Base-by-base conservation (phyloP, 805 yeast species). In the Kazachstania africana region DNA sequence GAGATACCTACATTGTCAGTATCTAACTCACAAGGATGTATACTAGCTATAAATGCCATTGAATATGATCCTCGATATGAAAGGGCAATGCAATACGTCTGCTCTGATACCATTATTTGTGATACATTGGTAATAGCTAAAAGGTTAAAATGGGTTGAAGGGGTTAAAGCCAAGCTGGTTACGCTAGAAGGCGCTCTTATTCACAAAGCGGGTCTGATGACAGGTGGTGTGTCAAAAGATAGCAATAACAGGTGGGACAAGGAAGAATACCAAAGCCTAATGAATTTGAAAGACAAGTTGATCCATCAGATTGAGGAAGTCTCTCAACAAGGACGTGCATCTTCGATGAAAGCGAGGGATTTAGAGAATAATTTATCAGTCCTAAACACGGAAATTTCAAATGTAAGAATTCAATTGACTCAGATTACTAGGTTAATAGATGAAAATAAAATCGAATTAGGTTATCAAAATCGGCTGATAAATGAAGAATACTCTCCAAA, bases 181-280 rank as follows among this genome's bases (percentile, higher is more conserved):
- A 72, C 95, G 1, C 46, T 83, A 10, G 84, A 83, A 30, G 98
- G 98, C 2, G 72, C 88, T 0, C 63, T 85, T 19, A 80, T 91
- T 28, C 84, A 83, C 48, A 75, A 73, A 45, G 76, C 88, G 4
- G 95, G 95, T 5, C 63, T 85, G 23, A 83, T 91, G 94, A 79
- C 96, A 6, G 96, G 96, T 52, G 96, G 96, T 42, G 59, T 65
- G 18, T 64, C 72, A 5, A 63, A 63, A n/a, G 62, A 62, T 24
- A 48, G 43, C 14, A 48, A 53, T 18, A 62, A 65, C 35, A 66
- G 70, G 39, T 83, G 94, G 94, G 84, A 76, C 50, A 83, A 78
- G 46, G 67, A 70, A 26, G 81, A 77, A 43, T 68, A 70, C 42
- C 68, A 66, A 31, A 59, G 64, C 15, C 60, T 85, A 40, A 66